Base-by-base conservation (phyloP, 192 early-diverging fungal species). In the Coemansia sp. region DNA sequence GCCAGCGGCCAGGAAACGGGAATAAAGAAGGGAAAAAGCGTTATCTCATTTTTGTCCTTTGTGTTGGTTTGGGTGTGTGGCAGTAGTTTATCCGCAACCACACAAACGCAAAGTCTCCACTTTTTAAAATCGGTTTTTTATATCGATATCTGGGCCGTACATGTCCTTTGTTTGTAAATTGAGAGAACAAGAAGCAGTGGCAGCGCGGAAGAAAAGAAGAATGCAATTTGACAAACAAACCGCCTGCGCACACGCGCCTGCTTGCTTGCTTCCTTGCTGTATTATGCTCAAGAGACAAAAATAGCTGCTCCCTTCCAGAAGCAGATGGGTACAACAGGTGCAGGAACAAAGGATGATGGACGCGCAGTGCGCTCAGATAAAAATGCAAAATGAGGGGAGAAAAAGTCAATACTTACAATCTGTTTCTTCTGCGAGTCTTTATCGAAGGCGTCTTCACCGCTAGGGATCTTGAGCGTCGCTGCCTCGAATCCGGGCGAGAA, bases 401-500 rank as follows among this genome's bases (percentile, higher is more conserved):
- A 40, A 24, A 57, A 17, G 15, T n/a, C 57, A 46, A 27, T 30
- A 86, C 88, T 83, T 88, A 95, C 93, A 80, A 90, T 93, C 79
- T 95, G 93, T 67, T 92, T 92, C 77, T 85, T 85, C 52, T 84
- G 80, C 38, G 83, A 69, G 53, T 84, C 83, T 37, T 73, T 80
- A 53, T 80, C 77, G 40, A 21, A 15, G 15, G 34, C 42, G 19
- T 73, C 84, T 44, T 88, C 88, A 69, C 81, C 78, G 43, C 74
- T 69, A 19, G 93, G 93, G 38, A 92, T 83, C 78, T 98, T 99
- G 27, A 99, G 82, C 7, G 93, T 93, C 12, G 97, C 95, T 3
- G 95, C 97, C 66, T 98, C 97, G 57, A 99, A 99, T 12, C 96
- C 97, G 38, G 91, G 83, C 19, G 91, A 93, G 59, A 99, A 98